Evolutionary conservation across 495 filamentous ascomycete genomes (phyloP), one percentile per base, ranked within the genome.

Genomic region (Annulohypoxylon bovei): DNA sequence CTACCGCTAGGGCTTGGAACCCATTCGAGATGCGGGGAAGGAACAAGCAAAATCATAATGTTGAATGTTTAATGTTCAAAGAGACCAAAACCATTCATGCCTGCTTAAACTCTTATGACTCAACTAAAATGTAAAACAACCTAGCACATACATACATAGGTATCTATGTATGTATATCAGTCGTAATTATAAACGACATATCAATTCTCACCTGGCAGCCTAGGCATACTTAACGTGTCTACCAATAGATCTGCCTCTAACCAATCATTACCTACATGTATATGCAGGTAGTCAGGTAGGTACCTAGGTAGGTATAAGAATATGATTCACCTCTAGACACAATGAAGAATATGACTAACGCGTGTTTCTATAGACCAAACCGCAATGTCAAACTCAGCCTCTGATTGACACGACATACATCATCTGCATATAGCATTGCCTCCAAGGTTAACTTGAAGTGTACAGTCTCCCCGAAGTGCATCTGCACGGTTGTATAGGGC

Each of bases 1-100:
- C 30, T 50, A 33, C 32, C 32, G 32, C 32, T n/a, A 50, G 4
- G 6, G 0, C 12, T 7, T 16, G 6, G 23, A 18, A 18, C 5
- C 14, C 28, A 33, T 53, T 33, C 12, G 9, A 18, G n/a, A 53
- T 53, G 56, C 23, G 56, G 56, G 56, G 56, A 23, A 59, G 49
- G 6, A 16, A 6, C 23, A n/a, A 47, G 44, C 39, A 18, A 42
- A 42, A 42, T 1, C 2, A 3, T 14, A 4, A n/a, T 14, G 37
- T n/a, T n/a, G n/a, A n/a, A n/a, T 4, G 37, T 40, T 40, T 4
- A 16, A 40, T 14, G 11, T 6, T 16, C 16, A 18, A 18, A 42
- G n/a, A 42, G 8, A 20, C 8, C 16, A 42, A 2, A 9, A 23
- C 20, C 5, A 25, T 25, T 23, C 8, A 12, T 23, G 3, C 12